Evolutionary conservation across 2,329 filamentous ascomycete species (phyloP), one percentile per base, ranked within the genome.

Genomic region (Aspergillaceae sp.): DNA sequence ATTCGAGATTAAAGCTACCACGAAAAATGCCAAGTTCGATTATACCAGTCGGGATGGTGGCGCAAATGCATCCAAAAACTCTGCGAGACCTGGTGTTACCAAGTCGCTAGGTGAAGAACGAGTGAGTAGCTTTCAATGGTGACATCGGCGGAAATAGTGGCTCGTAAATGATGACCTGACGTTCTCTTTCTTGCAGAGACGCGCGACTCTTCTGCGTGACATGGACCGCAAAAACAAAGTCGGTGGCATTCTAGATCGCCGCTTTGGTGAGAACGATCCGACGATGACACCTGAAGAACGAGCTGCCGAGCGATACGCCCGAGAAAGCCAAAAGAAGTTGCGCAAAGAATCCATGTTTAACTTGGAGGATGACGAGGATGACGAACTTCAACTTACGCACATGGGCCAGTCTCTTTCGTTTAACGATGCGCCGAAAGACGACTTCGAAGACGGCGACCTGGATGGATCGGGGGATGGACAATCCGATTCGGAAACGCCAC

Each of bases 231-330:
- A 87, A 35, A 90, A 94, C 65, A 96, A 95, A 68, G 84, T 91
- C 19, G 92, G 92, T 53, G 91, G 90, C 4, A 87, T 98, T 51
- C 70, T 95, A 44, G 92, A 98, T 75, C 81, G 88, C 59, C 84
- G 92, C 58, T 95, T 98, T 60, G 92, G 94, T 67, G 94, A 98
- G 73, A 86, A 94, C 60, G 90, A 98, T 64, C 87, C 89, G 7
- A 86, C 82, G 8, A 91, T 98, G 87, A 87, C 87, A 3, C 84
- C 89, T 2, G 92, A 98, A 62, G 87, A 97, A 61, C 86, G 86
- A 64, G 92, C 92, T 71, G 78, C 92, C 54, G 87, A 95, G 67
- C 79, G 92, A 61, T 98, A 94, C 62, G 87, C 91, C 40, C 75
- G 82, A 58, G 92, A 96, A 70, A 92, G 92, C 66, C 84, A 90